Base-by-base conservation (phyloP, 495 filamentous ascomycete genomes). In the Penicillium silybi region DNA sequence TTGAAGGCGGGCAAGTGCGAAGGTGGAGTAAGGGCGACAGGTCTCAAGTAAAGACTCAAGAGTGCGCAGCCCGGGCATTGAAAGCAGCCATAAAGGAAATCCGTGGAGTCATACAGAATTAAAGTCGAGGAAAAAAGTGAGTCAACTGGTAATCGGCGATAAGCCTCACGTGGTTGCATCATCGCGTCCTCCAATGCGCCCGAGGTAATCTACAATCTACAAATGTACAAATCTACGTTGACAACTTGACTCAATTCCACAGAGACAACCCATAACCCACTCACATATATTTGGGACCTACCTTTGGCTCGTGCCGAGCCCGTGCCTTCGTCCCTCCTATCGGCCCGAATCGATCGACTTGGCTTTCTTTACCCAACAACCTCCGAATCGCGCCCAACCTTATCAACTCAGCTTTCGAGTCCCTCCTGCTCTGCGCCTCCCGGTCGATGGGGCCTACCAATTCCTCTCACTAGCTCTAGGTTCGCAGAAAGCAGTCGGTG, bases 371-470 rank as follows among this genome's bases (percentile, higher is more conserved):
- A 18, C 49, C 27, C 48, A 41, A 26, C 56, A 29, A 41, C 45
- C 29, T 35, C 45, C 53, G 56, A 26, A 41, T 19, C 49, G 19
- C 37, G 46, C 54, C 48, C 52, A 56, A 50, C 50, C 53, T 46
- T 49, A 39, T 39, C 23, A n/a, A 20, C 18, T 35, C 48, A 22
- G 17, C 41, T 18, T 45, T 42, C 25, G 17, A 38, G 22, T 23
- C 42, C 25, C 11, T 35, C 42, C 13, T 46, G 18, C 10, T 11
- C 6, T 50, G 19, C 13, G 35, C 34, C 25, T 29, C 53, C 54
- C 56, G 48, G 69, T 70, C 65, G 49, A 74, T 74, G 71, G 67
- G 70, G 62, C 51, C 59, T 65, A 51, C 46, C 54, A 39, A 50
- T 59, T 46, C 44, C 27, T 32, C 37, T 17, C 18, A 42, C 44